Percentiles rank a stretch among this genome's conserved stretches.
phyloP scores from a whole-genome alignment of 441 rosid species.

The Croton laevigatus region DNA sequence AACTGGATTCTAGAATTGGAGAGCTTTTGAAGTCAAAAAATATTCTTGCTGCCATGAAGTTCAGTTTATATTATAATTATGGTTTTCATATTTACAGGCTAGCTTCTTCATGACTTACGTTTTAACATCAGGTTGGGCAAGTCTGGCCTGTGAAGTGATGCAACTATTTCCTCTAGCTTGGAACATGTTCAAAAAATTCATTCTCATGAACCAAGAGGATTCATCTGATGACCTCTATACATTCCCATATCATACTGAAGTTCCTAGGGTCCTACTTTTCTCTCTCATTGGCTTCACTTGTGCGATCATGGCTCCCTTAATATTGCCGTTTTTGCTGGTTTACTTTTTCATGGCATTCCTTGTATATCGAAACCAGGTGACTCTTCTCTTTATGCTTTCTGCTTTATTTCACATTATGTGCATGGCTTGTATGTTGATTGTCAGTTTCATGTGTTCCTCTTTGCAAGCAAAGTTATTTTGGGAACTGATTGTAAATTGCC shows the following conservation, averaged over 20 bases:
- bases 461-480: not conserved
- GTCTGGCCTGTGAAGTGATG: slow-evolving; percentile 77
- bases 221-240: slow-evolving; percentile 38
- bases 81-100: slow-evolving; percentile 54
- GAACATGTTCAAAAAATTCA: slow-evolving; percentile 40
- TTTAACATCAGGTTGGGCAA: slow-evolving; percentile 92
- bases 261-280: slow-evolving; percentile 77
- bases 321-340: slow-evolving; percentile 73
- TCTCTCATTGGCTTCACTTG: slow-evolving; percentile 86
- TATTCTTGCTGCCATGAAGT: not conserved
- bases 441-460: slow-evolving; percentile 8
- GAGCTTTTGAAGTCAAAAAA: not conserved
- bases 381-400: slow-evolving; percentile 13
- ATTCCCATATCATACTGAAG: slow-evolving; percentile 91
- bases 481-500: not conserved
- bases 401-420: slow-evolving; percentile 2
- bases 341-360: slow-evolving; percentile 74
- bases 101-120: slow-evolving; percentile 92
- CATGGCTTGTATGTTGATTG: slow-evolving; percentile 6
- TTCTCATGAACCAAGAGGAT: slow-evolving; percentile 44
- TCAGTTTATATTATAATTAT: not conserved
- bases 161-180: slow-evolving; percentile 64
- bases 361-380: slow-evolving; percentile 86
- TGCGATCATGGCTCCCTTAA: slow-evolving; percentile 79
- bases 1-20: not conserved